These are phyloP conservation scores for Neurospora sp. DNA, from an alignment of 495 filamentous ascomycete species.

Conservation along the genomic window DNA sequence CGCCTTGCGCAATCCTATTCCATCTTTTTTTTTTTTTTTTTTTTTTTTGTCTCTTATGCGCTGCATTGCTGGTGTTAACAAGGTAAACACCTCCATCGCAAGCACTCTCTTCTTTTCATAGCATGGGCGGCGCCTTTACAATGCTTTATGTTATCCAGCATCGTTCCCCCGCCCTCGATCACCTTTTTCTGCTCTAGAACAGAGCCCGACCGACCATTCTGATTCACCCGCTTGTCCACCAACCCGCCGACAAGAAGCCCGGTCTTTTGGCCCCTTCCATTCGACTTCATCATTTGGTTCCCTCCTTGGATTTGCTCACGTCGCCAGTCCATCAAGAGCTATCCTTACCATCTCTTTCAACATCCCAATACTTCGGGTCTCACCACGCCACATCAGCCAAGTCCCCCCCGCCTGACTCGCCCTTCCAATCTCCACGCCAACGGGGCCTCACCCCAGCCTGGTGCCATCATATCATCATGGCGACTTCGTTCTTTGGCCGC, in stretches of 20 bases:
- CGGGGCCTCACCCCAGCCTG: not conserved
- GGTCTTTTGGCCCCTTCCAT: not conserved
- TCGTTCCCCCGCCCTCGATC: not conserved
- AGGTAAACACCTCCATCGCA: not conserved
- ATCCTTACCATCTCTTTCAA: not conserved
- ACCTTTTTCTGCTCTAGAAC: not conserved
- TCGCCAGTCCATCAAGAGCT: not conserved
- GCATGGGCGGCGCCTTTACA: not conserved
- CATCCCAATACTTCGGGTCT: not conserved
- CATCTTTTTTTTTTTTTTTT: not conserved
- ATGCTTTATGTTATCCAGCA: not conserved
- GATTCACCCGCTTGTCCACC: not conserved
- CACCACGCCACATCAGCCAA: not conserved
- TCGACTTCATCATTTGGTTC: not conserved
- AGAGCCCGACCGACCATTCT: not conserved
- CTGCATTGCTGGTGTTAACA: not conserved
- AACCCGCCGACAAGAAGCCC: not conserved
- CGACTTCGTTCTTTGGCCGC: conserved; percentile 12
- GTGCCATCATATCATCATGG: not conserved
- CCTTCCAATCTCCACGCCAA: not conserved
- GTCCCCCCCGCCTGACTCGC: not conserved
- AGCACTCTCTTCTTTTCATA: not conserved
- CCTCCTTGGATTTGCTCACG: not conserved
- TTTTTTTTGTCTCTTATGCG: not conserved
- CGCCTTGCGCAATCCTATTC: not conserved